Percentiles rank a stretch among this genome's conserved stretches.
These are phyloP conservation scores for Solanum dulcamara DNA, from an alignment of 257 asterid species.

Conservation along the genomic window DNA sequence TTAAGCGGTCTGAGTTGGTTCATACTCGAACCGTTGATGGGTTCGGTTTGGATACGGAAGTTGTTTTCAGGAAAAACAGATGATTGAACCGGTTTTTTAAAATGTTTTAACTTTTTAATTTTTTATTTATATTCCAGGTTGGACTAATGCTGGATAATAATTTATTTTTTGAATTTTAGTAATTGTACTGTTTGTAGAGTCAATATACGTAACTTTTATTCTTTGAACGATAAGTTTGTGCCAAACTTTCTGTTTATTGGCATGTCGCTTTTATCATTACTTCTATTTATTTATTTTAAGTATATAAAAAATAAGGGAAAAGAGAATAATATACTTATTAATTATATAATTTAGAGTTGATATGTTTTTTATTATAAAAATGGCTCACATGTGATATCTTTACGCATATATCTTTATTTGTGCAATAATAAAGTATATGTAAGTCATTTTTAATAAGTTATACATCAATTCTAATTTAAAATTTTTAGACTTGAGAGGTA, in stretches of 20 bases:
- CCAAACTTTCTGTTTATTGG: not conserved
- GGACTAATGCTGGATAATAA: not conserved
- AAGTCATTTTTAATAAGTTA: too few species aligned
- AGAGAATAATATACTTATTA: not conserved
- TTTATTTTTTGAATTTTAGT: not conserved
- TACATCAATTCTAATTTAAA: too few species aligned
- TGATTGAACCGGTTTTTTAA: not conserved
- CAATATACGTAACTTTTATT: not conserved
- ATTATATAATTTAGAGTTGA: too few species aligned
- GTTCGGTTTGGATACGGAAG: constrained; percentile 86
- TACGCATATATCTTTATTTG: too few species aligned
- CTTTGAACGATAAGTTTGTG: not conserved
- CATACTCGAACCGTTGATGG: constrained; percentile 58
- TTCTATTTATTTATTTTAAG: not conserved
- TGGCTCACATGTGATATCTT: too few species aligned
- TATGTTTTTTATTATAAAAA: too few species aligned
- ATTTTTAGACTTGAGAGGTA: too few species aligned
- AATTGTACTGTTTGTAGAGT: not conserved
- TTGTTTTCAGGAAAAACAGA: constrained; percentile 51
- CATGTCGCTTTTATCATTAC: not conserved
- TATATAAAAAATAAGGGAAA: not conserved
- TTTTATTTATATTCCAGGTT: not conserved
- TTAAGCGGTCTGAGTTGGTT: constrained; percentile 47
- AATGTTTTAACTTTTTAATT: not conserved
- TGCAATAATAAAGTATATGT: too few species aligned